Percentiles rank a stretch among this genome's conserved stretches.
phyloP scores from a whole-genome alignment of 768 basidiomycete genomes.

The Collybia nuda region DNA sequence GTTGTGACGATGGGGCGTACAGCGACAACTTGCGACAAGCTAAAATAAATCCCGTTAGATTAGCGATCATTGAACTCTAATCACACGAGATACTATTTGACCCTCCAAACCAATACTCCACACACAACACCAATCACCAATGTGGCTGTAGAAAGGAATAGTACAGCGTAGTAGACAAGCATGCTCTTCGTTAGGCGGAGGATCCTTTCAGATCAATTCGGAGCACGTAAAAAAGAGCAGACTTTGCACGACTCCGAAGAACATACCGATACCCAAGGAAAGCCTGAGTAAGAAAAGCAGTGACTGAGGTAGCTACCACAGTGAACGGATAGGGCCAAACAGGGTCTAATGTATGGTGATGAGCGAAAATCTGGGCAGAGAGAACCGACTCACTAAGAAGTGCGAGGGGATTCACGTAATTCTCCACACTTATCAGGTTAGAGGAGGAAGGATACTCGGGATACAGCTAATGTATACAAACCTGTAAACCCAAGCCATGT shows the following conservation, averaged over 20 bases:
- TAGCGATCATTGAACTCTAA: no score
- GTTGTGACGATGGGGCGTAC: constrained; percentile 7
- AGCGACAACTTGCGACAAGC: no score
- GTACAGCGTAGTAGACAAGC: neutral
- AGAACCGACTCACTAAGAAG: constrained; percentile 13
- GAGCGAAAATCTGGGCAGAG: neutral
- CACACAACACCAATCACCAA: constrained; percentile 6
- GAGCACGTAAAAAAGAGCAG: neutral
- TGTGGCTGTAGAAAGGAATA: neutral
- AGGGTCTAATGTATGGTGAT: constrained; percentile 1
- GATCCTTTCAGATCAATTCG: constrained; percentile 1
- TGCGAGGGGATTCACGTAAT: constrained; percentile 13
- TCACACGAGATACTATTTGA: constrained; percentile 1
- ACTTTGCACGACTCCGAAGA: neutral
- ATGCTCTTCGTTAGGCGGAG: constrained; percentile 7
- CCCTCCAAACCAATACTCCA: constrained; percentile 3
- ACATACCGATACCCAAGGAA: constrained; percentile 17
- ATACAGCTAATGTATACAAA: constrained; percentile 1
- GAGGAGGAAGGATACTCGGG: neutral
- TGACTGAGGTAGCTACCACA: constrained; percentile 9
- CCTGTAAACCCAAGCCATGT: constrained; percentile 13
- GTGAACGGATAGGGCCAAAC: constrained; percentile 14
- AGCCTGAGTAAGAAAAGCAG: constrained; percentile 16
- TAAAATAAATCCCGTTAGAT: no score
- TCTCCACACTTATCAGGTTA: constrained; percentile 14